phyloP scores from a whole-genome alignment of 2,329 filamentous ascomycete genomes.

The Neoarthrinium moseri region DNA sequence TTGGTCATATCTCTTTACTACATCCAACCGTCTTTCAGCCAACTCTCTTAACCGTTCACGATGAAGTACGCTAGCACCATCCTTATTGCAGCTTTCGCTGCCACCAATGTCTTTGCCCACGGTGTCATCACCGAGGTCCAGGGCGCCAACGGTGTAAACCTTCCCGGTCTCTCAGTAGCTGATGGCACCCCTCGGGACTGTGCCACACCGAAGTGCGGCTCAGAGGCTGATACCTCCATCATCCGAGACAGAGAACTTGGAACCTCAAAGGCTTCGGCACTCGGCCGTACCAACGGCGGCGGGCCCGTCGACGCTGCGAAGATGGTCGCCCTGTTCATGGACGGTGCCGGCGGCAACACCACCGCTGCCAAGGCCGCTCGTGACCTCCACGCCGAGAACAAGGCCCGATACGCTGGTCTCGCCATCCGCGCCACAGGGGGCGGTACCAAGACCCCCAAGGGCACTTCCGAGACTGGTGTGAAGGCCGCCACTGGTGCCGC shows the following conservation, averaged over 20 bases:
- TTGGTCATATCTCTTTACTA: neutral
- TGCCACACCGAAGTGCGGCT: conserved; percentile 55
- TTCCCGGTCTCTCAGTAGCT: conserved; percentile 36
- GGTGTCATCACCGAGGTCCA: conserved; percentile 15
- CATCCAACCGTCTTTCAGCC: neutral
- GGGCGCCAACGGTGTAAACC: conserved; percentile 16
- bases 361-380: conserved; percentile 20
- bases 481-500: conserved; percentile 55
- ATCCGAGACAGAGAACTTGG: conserved; percentile 58
- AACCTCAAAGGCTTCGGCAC: conserved; percentile 49
- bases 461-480: conserved; percentile 30
- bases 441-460: conserved; percentile 30
- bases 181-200: conserved; percentile 67
- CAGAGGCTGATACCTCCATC: conserved; percentile 66
- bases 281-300: conserved; percentile 58
- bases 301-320: conserved; percentile 54
- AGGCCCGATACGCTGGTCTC: conserved; percentile 24
- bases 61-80: conserved; percentile 13
- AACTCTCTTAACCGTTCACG: conserved; percentile 6
- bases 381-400: conserved; percentile 11
- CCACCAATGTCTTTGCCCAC: conserved; percentile 13
- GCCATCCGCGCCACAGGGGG: conserved; percentile 20
- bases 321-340: conserved; percentile 59
- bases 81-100: conserved; percentile 14
- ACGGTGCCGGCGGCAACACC: conserved; percentile 30